These are phyloP conservation scores for Persicaria maculosa DNA, from an alignment of 148 eudicot species.

Conservation along the genomic window DNA sequence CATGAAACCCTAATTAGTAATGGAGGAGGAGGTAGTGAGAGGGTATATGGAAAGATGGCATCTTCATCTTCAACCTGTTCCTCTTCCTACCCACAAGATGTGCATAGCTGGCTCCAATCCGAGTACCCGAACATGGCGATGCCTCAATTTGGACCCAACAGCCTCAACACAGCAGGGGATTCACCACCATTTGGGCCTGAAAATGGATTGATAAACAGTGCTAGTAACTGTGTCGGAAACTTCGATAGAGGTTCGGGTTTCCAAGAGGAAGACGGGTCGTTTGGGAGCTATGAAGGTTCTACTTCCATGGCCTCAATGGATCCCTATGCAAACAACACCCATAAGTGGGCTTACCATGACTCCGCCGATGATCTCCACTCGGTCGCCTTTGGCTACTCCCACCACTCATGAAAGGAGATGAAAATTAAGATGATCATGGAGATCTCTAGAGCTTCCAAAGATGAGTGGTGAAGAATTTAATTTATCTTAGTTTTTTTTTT, in stretches of 20 bases:
- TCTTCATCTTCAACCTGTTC: conserved; percentile 21
- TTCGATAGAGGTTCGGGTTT: conserved; percentile 7
- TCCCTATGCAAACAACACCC: conserved; percentile 17
- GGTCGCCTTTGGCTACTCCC: conserved; percentile 57
- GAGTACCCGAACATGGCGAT: conserved; percentile 37
- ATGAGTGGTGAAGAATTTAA: conserved; percentile 4
- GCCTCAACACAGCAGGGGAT: conserved; percentile 16
- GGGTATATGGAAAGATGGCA: conserved; percentile 3
- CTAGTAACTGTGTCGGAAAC: neutral
- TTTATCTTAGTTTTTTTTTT: neutral
- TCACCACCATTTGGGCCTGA: conserved; percentile 25
- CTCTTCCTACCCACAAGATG: conserved; percentile 40
- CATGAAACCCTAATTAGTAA: conserved; percentile 7
- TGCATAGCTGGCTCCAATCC: conserved; percentile 64
- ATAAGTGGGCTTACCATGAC: conserved; percentile 51
- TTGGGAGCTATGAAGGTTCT: conserved; percentile 35
- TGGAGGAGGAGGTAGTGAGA: neutral
- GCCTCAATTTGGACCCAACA: conserved; percentile 41
- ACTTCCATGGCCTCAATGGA: conserved; percentile 42
- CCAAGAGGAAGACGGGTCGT: conserved; percentile 28
- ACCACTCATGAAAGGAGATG: conserved; percentile 17
- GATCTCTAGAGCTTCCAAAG: neutral
- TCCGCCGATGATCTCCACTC: conserved; percentile 59
- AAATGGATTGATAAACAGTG: conserved; percentile 10
- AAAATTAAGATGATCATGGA: neutral